phyloP scores from a whole-genome alignment of 768 basidiomycete species.

The Cubamyces sp. region DNA sequence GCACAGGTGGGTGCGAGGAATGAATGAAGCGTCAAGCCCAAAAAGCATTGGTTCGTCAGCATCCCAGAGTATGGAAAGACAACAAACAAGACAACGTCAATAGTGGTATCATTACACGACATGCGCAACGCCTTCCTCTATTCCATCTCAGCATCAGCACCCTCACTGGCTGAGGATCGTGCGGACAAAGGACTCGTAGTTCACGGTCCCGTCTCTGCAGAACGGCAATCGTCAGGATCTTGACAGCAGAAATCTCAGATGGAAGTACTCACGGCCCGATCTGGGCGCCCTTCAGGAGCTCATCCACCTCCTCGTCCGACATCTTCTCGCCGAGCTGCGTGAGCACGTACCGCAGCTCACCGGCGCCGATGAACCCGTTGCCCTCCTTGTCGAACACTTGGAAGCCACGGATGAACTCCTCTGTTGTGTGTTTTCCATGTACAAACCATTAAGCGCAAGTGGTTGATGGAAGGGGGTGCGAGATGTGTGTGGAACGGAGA shows the following conservation, averaged over 20 bases:
- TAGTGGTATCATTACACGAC: constrained; percentile 22
- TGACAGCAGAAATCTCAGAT: constrained; percentile 1
- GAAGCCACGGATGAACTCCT: constrained; percentile 99
- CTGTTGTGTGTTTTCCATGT: constrained; percentile 43
- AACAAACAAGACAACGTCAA: constrained; percentile 16
- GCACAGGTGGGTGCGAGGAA: too few relatives aligned
- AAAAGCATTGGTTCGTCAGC: neutral
- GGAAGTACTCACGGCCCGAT: constrained; percentile 71
- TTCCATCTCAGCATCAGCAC: neutral
- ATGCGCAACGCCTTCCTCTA: constrained; percentile 11
- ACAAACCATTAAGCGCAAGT: neutral
- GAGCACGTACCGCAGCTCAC: constrained; percentile 78
- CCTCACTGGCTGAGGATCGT: constrained; percentile 88
- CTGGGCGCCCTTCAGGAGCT: constrained; percentile 94
- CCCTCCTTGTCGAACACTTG: constrained; percentile 98
- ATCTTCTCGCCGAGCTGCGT: constrained; percentile 99
- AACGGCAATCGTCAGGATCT: neutral
- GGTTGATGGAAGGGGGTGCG: neutral
- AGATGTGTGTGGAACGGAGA: neutral
- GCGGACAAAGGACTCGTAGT: constrained; percentile 96
- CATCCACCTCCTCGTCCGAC: constrained; percentile 96
- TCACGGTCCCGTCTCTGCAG: constrained; percentile 90
- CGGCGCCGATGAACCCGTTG: constrained; percentile 89
- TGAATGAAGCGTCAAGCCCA: neutral
- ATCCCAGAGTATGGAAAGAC: constrained; percentile 11